Conservation (phyloP, 768 basidiomycete genomes). For the Pisolithus albus region DNA sequence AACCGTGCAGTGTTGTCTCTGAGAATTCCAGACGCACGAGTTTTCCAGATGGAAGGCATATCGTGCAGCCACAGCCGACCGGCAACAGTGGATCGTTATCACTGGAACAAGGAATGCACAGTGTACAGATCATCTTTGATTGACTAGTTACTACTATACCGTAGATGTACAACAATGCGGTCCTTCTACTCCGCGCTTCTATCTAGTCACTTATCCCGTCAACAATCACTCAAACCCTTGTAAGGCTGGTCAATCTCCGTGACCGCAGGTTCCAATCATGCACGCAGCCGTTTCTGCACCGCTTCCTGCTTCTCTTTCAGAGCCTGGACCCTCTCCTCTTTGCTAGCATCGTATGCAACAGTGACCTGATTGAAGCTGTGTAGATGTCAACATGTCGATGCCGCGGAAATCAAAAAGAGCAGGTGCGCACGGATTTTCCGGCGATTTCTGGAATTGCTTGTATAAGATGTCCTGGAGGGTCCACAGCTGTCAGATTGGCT, state of each 20-base stretch:
- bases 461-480: conserved; percentile 64
- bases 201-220: too few species aligned
- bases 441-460: conserved; percentile 95
- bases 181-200: too few species aligned
- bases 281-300: conserved; percentile 60
- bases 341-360: conserved; percentile 77
- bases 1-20: too few species aligned
- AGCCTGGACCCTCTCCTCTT: conserved; percentile 77
- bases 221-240: too few species aligned
- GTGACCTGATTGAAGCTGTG: conserved; percentile 77
- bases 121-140: too few species aligned
- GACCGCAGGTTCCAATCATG: conserved; percentile 8
- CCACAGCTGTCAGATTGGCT: conserved; percentile 2
- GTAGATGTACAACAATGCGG: too few species aligned
- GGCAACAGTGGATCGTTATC: too few species aligned
- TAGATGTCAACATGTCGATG: conserved; percentile 2
- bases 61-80: too few species aligned
- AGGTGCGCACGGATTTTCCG: conserved; percentile 79
- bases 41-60: too few species aligned
- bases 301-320: conserved; percentile 62
- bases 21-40: too few species aligned
- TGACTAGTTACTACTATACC: too few species aligned
- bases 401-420: background rate
- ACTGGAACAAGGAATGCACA: too few species aligned
- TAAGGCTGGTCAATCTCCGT: background rate